Evolutionary conservation across 2,329 filamentous ascomycete genomes (phyloP).

Genomic region (Talaromyces pinophilus): DNA sequence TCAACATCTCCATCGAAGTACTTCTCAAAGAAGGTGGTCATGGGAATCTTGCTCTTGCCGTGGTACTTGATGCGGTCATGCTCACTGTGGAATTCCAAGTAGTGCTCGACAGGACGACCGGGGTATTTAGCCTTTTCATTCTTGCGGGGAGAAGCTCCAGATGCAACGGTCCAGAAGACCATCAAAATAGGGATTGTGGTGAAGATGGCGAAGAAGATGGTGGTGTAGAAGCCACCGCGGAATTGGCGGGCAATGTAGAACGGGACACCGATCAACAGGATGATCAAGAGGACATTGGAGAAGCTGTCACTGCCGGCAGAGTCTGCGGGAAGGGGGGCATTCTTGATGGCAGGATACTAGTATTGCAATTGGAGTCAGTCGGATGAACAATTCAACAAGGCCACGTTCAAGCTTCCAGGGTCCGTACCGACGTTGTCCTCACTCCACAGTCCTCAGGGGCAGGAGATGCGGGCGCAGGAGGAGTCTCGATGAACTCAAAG

Average conservation of each 20-base stretch:
- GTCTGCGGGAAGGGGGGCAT: conserved; percentile 90
- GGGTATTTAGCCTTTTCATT: conserved; percentile 90
- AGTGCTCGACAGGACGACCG: conserved; percentile 85
- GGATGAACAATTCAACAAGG: conserved; percentile 4
- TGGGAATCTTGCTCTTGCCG: conserved; percentile 53
- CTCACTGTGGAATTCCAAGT: conserved; percentile 58
- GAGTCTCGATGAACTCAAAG: conserved; percentile 61
- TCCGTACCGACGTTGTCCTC: conserved; percentile 60
- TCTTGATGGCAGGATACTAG: conserved; percentile 86
- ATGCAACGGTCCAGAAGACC: conserved; percentile 78
- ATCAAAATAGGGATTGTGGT: conserved; percentile 76
- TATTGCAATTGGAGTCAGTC: conserved; percentile 10
- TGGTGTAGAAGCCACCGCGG: conserved; percentile 82
- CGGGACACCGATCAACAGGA: conserved; percentile 69
- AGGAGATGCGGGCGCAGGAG: conserved; percentile 56
- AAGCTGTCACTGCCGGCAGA: conserved; percentile 81
- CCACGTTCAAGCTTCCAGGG: conserved; percentile 19
- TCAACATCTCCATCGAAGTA: conserved; percentile 95
- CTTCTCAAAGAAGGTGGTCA: conserved; percentile 93
- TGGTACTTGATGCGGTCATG: conserved; percentile 50
- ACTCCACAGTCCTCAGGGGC: conserved; percentile 61
- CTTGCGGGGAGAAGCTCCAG: conserved; percentile 79
- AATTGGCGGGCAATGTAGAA: conserved; percentile 80
- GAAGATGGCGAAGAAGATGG: conserved; percentile 80
- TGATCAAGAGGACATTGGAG: conserved; percentile 76